A percentile compares a stretch with the other conserved stretches of the same genome.
Evolutionary conservation across 495 filamentous ascomycete species (phyloP).

Genomic region (Chaetomium cochliodes): DNA sequence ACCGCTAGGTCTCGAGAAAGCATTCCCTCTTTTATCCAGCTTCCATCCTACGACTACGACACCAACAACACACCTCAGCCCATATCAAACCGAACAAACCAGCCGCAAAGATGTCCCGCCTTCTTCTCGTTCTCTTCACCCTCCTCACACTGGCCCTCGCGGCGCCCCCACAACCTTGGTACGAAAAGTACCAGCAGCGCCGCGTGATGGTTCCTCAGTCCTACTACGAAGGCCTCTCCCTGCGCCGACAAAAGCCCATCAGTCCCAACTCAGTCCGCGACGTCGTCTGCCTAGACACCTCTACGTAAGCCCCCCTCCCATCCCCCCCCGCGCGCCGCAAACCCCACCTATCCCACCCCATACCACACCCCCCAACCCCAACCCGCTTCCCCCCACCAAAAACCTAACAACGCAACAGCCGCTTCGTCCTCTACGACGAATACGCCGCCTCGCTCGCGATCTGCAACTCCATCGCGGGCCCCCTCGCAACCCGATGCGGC

Average conservation of each 20-base stretch:
- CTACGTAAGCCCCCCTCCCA: conserved; percentile 30
- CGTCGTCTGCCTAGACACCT: conserved; percentile 39
- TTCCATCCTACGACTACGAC: not conserved
- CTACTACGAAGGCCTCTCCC: conserved; percentile 38
- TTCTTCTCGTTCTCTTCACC: conserved; percentile 23
- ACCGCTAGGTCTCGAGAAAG: not conserved
- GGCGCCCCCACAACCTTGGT: conserved; percentile 22
- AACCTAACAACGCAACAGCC: conserved; percentile 29
- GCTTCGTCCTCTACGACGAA: conserved; percentile 53
- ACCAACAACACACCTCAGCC: not conserved
- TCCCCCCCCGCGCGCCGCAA: too few species aligned
- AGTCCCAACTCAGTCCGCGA: conserved; percentile 39
- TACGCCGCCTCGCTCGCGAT: conserved; percentile 55
- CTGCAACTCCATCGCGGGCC: conserved; percentile 52
- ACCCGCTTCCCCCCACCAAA: not conserved
- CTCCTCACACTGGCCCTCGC: conserved; percentile 24
- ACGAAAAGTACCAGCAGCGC: conserved; percentile 26
- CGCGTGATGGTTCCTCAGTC: conserved; percentile 34
- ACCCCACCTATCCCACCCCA: not conserved
- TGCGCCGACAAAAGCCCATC: conserved; percentile 36
- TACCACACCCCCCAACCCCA: not conserved
- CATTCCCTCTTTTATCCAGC: not conserved
- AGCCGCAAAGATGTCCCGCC: conserved; percentile 5
- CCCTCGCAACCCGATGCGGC: conserved; percentile 43
- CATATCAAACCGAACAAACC: not conserved